A percentile compares a stretch with the other conserved stretches of the same genome.
Conservation (phyloP, 352 stramenopile species). For the Pythium rishiriense region DNA sequence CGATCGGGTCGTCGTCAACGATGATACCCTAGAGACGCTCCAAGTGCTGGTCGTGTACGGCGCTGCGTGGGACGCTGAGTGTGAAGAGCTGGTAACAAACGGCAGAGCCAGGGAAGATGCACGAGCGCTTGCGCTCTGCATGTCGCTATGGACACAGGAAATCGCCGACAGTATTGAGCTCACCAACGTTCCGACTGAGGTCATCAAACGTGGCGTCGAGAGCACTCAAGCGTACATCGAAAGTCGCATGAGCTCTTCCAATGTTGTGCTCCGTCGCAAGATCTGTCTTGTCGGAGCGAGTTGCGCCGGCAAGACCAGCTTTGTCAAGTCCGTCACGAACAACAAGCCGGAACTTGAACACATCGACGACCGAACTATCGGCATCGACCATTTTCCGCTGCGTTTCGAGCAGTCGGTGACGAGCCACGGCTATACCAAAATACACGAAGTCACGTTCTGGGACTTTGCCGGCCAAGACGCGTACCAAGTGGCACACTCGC, state of each 20-base stretch:
- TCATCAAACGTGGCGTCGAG: background rate
- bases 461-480: slow-evolving; percentile 18
- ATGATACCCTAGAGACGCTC: background rate
- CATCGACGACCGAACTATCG: background rate
- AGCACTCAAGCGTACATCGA: background rate
- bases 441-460: slow-evolving; percentile 12
- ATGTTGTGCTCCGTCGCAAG: slow-evolving; percentile 19
- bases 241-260: background rate
- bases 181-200: background rate
- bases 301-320: background rate
- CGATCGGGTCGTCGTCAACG: background rate
- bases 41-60: background rate
- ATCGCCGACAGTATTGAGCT: background rate
- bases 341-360: background rate
- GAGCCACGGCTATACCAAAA: background rate
- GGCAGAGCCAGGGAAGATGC: background rate
- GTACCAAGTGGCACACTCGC: slow-evolving; percentile 17
- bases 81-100: slow-evolving; percentile 6
- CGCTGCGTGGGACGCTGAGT: slow-evolving; percentile 9
- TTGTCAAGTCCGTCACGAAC: background rate
- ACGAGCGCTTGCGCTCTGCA: slow-evolving; percentile 1
- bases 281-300: slow-evolving; percentile 6
- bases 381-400: background rate
- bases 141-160: slow-evolving; percentile 1
- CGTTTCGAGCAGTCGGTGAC: background rate